Evolutionary conservation across 2,329 filamentous ascomycete species (phyloP), one percentile per base, ranked within the genome.

Genomic region (Aureobasidium zeae): DNA sequence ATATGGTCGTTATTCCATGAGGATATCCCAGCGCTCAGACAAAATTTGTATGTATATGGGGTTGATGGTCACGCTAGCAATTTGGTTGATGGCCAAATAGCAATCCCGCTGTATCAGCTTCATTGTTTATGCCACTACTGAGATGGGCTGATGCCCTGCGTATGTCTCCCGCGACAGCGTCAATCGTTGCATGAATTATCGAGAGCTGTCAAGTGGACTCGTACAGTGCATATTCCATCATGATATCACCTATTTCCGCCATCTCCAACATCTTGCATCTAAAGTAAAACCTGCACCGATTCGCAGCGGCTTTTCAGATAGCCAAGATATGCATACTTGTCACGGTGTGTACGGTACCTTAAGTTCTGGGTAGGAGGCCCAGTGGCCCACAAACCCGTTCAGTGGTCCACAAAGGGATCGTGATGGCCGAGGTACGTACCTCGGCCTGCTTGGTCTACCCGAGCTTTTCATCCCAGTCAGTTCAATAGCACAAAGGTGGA

Each of bases 161-260:
- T n/a, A 39, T 39, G 19, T 26, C 26, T 15, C 15, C 26, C 36
- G 25, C 26, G 36, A 39, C 36, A 39, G 36, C 26, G 36, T 39
- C 17, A 13, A 37, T 29, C 36, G 4, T 30, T 30, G 36, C 36
- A 39, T 39, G 19, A 9, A 30, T 7, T 13, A 22, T 21, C 28
- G 8, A 15, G 13, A n/a, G 10, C 15, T 16, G 22, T 25, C n/a
- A n/a, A 15, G 22, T 26, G 13, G 17, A 21, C 21, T 24, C 12
- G 19, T 12, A n/a, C n/a, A n/a, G n/a, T 15, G 30, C 30, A 9
- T 13, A 21, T 24, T 35, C 20, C 20, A 21, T 17, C 4, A 35
- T 16, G 13, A 21, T 15, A 25, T 10, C 19, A 21, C 11, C 13
- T 36, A 11, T 29, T 6, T 10, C 9, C 13, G 26, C 12, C 12